phyloP scores from a whole-genome alignment of 495 filamentous ascomycete genomes.

The Lophium mytilinum region DNA sequence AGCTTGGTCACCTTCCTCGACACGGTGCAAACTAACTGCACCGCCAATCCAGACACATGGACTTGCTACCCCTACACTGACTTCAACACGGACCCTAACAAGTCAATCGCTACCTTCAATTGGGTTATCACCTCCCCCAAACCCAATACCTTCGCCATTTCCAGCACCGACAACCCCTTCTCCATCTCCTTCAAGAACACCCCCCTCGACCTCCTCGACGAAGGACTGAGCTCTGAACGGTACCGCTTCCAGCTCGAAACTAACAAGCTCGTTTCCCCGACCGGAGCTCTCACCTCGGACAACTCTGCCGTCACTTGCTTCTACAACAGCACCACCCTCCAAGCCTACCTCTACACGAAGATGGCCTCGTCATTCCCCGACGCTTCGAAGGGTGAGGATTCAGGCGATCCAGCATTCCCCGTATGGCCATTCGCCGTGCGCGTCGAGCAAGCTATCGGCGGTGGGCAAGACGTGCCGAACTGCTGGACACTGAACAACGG shows the following conservation, averaged over 20 bases:
- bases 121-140: slow-evolving; percentile 43
- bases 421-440: slow-evolving; percentile 37
- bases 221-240: slow-evolving; percentile 35
- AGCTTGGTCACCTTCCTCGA: slow-evolving; percentile 47
- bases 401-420: slow-evolving; percentile 11
- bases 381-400: slow-evolving; percentile 5
- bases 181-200: slow-evolving; percentile 38
- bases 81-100: slow-evolving; percentile 33
- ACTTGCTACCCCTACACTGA: slow-evolving; percentile 46
- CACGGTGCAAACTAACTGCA: slow-evolving; percentile 43
- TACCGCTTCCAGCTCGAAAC: slow-evolving; percentile 42
- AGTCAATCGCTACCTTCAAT: slow-evolving; percentile 41
- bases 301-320: slow-evolving; percentile 36
- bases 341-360: slow-evolving; percentile 47
- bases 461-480: slow-evolving; percentile 38
- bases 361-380: slow-evolving; percentile 36
- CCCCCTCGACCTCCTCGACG: slow-evolving; percentile 32
- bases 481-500: slow-evolving; percentile 32
- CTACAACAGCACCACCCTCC: slow-evolving; percentile 43
- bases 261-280: slow-evolving; percentile 38
- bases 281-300: slow-evolving; percentile 28
- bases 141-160: slow-evolving; percentile 33
- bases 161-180: slow-evolving; percentile 43
- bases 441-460: slow-evolving; percentile 37
- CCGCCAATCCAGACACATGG: slow-evolving; percentile 43